phyloP scores from a whole-genome alignment of 495 filamentous ascomycete genomes.

The Xylaria sp. region DNA sequence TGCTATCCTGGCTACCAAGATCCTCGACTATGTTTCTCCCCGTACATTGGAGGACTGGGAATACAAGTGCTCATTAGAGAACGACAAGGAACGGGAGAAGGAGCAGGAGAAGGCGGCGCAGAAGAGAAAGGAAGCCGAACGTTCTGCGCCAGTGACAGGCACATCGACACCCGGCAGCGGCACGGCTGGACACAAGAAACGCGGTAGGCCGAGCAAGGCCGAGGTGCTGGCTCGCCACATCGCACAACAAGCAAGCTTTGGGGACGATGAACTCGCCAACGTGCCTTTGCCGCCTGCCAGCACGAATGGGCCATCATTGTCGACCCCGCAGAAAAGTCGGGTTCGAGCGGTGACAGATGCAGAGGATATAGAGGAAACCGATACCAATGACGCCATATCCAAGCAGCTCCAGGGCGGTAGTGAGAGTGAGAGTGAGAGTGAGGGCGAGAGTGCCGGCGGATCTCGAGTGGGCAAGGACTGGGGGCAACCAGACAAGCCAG shows the following conservation, averaged over 20 bases:
- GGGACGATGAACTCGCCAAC: slow-evolving; percentile 28
- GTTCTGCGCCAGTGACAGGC: slow-evolving; percentile 17
- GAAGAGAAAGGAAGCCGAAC: slow-evolving; percentile 28
- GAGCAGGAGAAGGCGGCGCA: slow-evolving; percentile 22
- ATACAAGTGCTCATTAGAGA: slow-evolving; percentile 39
- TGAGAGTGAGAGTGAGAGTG: slow-evolving; percentile 7
- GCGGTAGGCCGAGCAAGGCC: slow-evolving; percentile 41
- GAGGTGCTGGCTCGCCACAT: slow-evolving; percentile 34
- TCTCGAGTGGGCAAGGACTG: slow-evolving; percentile 18
- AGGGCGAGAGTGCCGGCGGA: too few species aligned
- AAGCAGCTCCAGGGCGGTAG: slow-evolving; percentile 29
- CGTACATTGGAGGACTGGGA: slow-evolving; percentile 55
- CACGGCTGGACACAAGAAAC: slow-evolving; percentile 20
- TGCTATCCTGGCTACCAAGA: slow-evolving; percentile 46
- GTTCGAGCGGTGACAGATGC: slow-evolving; percentile 16
- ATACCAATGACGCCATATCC: slow-evolving; percentile 34
- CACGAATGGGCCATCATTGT: slow-evolving; percentile 38
- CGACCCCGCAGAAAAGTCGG: slow-evolving; percentile 40
- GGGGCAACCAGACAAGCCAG: slow-evolving; percentile 8
- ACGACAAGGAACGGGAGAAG: slow-evolving; percentile 36
- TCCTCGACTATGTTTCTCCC: slow-evolving; percentile 55
- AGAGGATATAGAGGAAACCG: slow-evolving; percentile 37
- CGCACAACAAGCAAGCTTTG: slow-evolving; percentile 29
- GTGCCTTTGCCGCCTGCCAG: slow-evolving; percentile 27
- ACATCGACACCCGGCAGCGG: slow-evolving; percentile 8